Evolutionary conservation across 2,329 filamentous ascomycete genomes (phyloP), one percentile per base, ranked within the genome.

Genomic region (Alternaria consortialis): DNA sequence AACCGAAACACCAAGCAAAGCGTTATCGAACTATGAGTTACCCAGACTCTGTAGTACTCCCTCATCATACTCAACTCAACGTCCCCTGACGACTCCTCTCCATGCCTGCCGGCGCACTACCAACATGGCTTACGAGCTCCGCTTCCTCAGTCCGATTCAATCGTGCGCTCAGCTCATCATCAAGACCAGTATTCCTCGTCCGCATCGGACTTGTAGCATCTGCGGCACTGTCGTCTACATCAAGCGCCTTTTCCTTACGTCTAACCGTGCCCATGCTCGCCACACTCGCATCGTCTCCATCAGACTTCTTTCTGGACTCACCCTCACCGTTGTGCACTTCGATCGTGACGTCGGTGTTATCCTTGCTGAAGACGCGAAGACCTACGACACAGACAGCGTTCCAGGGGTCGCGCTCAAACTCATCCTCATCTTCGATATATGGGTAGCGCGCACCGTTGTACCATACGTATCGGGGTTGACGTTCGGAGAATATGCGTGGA

Each of bases 371-470:
- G 0, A 89, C 86, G 6, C 85, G 79, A 31, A 89, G 72, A 0
- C 87, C 87, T 5, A 88, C 82, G 15, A 88, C 85, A 62, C 85
- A 87, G 1, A 88, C 81, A 0, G 87, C 87, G 67, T 88, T 87
- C 87, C 87, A 89, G 0, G 85, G 85, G 61, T 85, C 83, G 17
- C 79, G 77, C 42, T 78, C 80, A 53, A 84, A 82, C 36, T 83
- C 79, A 29, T 81, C 80, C 44, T 80, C 77, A 1, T 80, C 79
- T 5, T 75, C 73, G 7, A 76, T 57, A 29, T 69, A 64, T 2
- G 67, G 70, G 36, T 70, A 67, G 32, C 72, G 67, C 13, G 67
- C 60, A 6, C 63, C 60, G 12, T 71, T 67, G 36, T 74, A 66
- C 46, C 67, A 65, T 11, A 68, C 62, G 48, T 74, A 74, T 17